Percentiles rank a stretch among this genome's conserved stretches.
Conservation (phyloP, 129 eudicot genomes). For the Gnaphalium uliginosum region DNA sequence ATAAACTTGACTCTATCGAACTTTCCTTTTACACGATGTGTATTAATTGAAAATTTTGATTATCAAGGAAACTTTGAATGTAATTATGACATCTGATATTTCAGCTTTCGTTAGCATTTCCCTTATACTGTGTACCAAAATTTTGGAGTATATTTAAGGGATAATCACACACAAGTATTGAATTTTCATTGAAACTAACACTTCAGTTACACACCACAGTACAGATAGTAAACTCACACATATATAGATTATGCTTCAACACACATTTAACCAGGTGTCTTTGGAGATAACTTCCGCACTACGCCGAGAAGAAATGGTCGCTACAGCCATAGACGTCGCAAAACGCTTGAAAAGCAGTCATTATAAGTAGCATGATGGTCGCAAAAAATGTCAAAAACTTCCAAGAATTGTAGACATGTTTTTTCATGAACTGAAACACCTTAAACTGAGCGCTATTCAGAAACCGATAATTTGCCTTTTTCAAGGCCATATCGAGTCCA, state of each 20-base stretch:
- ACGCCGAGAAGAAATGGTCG: background rate
- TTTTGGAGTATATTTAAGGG: background rate
- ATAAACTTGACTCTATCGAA: too few relatives aligned
- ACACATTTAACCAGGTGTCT: background rate
- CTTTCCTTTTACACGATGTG: too few relatives aligned
- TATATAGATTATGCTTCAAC: background rate
- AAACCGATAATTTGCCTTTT: background rate
- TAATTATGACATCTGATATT: too few relatives aligned
- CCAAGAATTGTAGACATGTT: slow-evolving; percentile 15
- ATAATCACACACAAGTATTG: background rate
- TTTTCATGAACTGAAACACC: background rate
- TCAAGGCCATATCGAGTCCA: slow-evolving; percentile 6
- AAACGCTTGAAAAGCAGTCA: background rate
- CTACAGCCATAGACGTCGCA: slow-evolving; percentile 5
- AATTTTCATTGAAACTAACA: background rate
- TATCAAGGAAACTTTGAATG: too few relatives aligned
- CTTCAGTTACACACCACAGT: background rate
- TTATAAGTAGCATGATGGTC: background rate
- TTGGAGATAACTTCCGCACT: background rate
- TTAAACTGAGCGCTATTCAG: background rate
- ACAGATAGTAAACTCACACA: background rate
- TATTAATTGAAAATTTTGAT: too few relatives aligned
- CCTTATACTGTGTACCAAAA: too few relatives aligned
- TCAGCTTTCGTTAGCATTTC: too few relatives aligned
- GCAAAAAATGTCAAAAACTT: background rate